These are phyloP conservation scores for Phialophora expanda DNA, from an alignment of 2,329 filamentous ascomycete genomes.

Conservation along the genomic window DNA sequence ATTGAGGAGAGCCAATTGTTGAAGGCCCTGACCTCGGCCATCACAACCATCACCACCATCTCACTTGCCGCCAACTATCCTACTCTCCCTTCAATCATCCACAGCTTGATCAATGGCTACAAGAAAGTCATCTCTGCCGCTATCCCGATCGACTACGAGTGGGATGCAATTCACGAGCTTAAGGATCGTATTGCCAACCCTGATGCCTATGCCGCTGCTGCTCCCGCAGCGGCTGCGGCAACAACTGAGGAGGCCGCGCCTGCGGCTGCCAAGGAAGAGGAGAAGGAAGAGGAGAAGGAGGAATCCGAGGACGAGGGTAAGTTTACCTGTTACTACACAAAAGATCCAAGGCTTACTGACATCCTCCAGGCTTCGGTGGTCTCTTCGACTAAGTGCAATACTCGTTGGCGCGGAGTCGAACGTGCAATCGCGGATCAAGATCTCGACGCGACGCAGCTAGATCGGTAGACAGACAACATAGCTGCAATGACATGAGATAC, in stretches of 20 bases:
- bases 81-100: slow-evolving; percentile 92
- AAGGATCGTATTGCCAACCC: slow-evolving; percentile 99
- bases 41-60: slow-evolving; percentile 85
- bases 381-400: slow-evolving; percentile 68
- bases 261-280: slow-evolving; percentile 60
- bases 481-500: slow-evolving; percentile 41
- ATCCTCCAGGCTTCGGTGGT: slow-evolving; percentile 70
- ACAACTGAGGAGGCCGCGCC: slow-evolving; percentile 58
- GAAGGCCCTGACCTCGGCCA: slow-evolving; percentile 76
- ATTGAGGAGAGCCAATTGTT: slow-evolving; percentile 95
- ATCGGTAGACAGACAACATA: slow-evolving; percentile 43
- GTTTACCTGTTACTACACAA: slow-evolving; percentile 51
- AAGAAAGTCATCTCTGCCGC: slow-evolving; percentile 95
- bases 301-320: slow-evolving; percentile 67
- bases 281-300: slow-evolving; percentile 69
- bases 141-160: slow-evolving; percentile 86
- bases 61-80: slow-evolving; percentile 95
- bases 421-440: slow-evolving; percentile 48
- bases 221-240: slow-evolving; percentile 69
- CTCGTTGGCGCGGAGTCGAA: slow-evolving; percentile 38
- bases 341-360: slow-evolving; percentile 45
- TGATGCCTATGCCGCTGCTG: slow-evolving; percentile 87
- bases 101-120: slow-evolving; percentile 96
- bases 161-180: slow-evolving; percentile 94
- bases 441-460: slow-evolving; percentile 45